Evolutionary conservation across 345 rosid species (phyloP).

Genomic region (Chamaenerion angustifolium): DNA sequence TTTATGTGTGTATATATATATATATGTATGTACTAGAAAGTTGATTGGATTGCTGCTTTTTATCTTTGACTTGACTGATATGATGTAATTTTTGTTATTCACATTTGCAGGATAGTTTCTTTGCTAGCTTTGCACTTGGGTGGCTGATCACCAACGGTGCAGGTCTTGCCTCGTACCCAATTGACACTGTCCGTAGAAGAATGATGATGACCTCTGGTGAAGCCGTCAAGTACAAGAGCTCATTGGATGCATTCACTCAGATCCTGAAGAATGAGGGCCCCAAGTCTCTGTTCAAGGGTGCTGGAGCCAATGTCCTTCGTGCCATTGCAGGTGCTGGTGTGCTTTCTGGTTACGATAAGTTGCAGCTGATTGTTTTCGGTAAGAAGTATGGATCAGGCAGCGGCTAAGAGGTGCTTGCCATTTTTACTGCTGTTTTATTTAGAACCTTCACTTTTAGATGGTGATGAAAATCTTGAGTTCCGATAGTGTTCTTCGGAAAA

Average conservation of each 20-base stretch:
- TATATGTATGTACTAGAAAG: too few species aligned
- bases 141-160: conserved; percentile 90
- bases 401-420: conserved; percentile 15
- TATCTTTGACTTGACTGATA: not conserved
- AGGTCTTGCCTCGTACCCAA: conserved; percentile 77
- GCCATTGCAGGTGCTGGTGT: conserved; percentile 93
- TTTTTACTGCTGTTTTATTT: not conserved
- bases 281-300: conserved; percentile 80
- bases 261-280: conserved; percentile 72
- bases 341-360: conserved; percentile 78
- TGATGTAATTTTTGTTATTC: conserved; percentile 2
- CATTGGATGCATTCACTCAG: conserved; percentile 56
- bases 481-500: conserved; percentile 3
- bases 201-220: conserved; percentile 98
- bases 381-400: conserved; percentile 85
- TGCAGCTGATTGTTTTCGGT: conserved; percentile 68
- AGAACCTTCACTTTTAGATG: conserved; percentile 4
- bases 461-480: conserved; percentile 10
- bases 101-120: conserved; percentile 60
- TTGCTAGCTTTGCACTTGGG: conserved; percentile 78
- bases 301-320: conserved; percentile 89
- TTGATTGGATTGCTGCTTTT: not conserved
- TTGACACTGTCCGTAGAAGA: conserved; percentile 88
- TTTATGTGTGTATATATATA: too few species aligned
- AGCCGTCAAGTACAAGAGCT: conserved; percentile 81